Base-by-base conservation (phyloP, 768 basidiomycete genomes). In the Clavulina sp. region DNA sequence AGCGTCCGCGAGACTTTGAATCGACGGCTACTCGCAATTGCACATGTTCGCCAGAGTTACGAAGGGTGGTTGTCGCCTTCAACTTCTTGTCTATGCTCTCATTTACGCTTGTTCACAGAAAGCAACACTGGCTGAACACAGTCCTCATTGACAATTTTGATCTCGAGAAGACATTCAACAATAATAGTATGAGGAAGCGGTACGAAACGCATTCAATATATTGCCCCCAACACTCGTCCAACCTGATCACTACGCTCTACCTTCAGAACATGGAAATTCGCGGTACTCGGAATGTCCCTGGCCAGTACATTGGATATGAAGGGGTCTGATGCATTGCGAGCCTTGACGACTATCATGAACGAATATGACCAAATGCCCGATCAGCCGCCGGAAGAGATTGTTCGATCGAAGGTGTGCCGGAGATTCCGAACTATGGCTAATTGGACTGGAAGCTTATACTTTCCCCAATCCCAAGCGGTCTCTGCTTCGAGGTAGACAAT, bases 81-180 rank as follows among this genome's bases (percentile, higher is more conserved):
- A 32, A 5, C 43, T 50, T 9, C 49, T 57, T 41, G 56, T 29
- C 31, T 19, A 34, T 36, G 2, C 41, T 53, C 5, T 30, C 28
- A 3, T 26, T 49, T n/a, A 36, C 36, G 23, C 31, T 13, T 26
- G 21, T n/a, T 47, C 7, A 21, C 54, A 88, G 86, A 50, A 78
- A 77, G 51, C 79, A 78, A 56, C 80, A 86, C 61, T 88, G 86
- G 86, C 85, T 85, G 60, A 83, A 87, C 62, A 91, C 88, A 9
- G 78, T 91, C 57, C 72, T 84, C 60, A 75, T 91, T 59, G 78
- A 81, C 51, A 75, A 75, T 46, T 59, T 68, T 18, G 88, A 88
- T 50, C 74, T 91, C 3, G 80, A 84, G 52, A 75, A 70, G 48
- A 75, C 75, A 51, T 91, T 89, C 63, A 77, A 70, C 58, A 85